phyloP scores from a whole-genome alignment of 176 grass and related monocot genomes.

The Coix lacrymajobi region DNA sequence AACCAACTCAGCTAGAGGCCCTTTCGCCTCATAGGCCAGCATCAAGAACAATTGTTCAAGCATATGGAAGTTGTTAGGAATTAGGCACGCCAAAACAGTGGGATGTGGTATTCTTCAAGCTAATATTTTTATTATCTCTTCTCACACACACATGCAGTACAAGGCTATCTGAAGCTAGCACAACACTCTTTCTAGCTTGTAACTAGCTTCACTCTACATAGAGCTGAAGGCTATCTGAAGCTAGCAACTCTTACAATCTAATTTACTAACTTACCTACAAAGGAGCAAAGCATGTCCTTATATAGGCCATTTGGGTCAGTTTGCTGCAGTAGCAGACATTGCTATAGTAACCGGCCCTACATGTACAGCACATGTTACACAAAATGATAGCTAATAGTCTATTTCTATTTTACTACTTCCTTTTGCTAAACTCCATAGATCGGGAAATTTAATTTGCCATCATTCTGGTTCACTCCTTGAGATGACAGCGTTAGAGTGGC shows the following conservation, averaged over 20 bases:
- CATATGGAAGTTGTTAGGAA: background rate
- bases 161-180: background rate
- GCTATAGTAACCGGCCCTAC: background rate
- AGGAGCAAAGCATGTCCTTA: background rate
- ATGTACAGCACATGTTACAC: background rate
- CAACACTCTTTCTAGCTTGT: background rate
- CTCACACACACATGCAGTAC: background rate
- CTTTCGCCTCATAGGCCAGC: background rate
- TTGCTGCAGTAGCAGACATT: background rate
- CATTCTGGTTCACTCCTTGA: no score
- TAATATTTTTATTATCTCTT: background rate
- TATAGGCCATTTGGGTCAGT: background rate
- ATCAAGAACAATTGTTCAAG: background rate
- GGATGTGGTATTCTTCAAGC: background rate
- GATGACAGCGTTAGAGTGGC: no score
- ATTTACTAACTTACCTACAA: background rate
- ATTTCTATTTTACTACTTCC: background rate
- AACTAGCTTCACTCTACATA: background rate
- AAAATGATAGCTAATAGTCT: background rate
- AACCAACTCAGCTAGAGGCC: no score
- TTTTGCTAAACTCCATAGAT: background rate
- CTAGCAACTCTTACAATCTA: background rate
- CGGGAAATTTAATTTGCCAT: no score
- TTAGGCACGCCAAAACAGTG: background rate
- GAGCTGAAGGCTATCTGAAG: background rate